These are phyloP conservation scores for Hansenula lynferdii DNA, from an alignment of 1,139 yeast genomes.

Conservation along the genomic window DNA sequence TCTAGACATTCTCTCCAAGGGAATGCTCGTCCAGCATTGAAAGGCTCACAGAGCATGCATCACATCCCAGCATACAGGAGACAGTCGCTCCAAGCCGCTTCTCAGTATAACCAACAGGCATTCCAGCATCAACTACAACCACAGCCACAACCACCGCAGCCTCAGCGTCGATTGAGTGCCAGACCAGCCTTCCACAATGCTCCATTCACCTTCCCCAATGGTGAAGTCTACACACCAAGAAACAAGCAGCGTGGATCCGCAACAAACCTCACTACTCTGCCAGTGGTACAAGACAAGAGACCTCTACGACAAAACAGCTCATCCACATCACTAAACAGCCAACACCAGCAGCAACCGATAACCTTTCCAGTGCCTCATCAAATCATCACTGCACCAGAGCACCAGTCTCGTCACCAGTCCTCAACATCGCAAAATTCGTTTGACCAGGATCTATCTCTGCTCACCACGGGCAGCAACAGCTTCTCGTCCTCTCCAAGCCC, in stretches of 20 bases:
- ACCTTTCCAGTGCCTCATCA: background rate
- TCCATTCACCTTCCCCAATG: slow-evolving; percentile 25
- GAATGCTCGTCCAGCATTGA: background rate
- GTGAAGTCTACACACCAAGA: slow-evolving; percentile 24
- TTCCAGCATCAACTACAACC: slow-evolving; percentile 2
- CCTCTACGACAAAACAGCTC: background rate
- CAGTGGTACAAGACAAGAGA: slow-evolving; percentile 3
- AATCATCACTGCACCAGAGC: background rate
- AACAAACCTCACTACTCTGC: slow-evolving; percentile 3
- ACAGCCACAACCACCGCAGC: background rate
- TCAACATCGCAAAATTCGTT: too few species aligned
- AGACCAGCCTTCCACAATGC: slow-evolving; percentile 9
- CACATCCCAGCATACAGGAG: slow-evolving; percentile 8
- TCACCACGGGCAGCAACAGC: slow-evolving; percentile 4
- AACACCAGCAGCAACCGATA: background rate
- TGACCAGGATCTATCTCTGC: background rate
- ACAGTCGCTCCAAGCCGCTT: slow-evolving; percentile 8
- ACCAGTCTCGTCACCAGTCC: too few species aligned
- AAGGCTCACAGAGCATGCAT: slow-evolving; percentile 7
- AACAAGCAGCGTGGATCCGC: slow-evolving; percentile 18
- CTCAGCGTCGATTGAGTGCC: slow-evolving; percentile 1
- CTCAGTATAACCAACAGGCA: slow-evolving; percentile 8
- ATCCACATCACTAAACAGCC: too few species aligned
- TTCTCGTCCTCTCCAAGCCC: slow-evolving; percentile 22
- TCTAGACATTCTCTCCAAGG: background rate